phyloP scores from a whole-genome alignment of 805 yeast species.

The Saccharomycopsis fibuligera region DNA sequence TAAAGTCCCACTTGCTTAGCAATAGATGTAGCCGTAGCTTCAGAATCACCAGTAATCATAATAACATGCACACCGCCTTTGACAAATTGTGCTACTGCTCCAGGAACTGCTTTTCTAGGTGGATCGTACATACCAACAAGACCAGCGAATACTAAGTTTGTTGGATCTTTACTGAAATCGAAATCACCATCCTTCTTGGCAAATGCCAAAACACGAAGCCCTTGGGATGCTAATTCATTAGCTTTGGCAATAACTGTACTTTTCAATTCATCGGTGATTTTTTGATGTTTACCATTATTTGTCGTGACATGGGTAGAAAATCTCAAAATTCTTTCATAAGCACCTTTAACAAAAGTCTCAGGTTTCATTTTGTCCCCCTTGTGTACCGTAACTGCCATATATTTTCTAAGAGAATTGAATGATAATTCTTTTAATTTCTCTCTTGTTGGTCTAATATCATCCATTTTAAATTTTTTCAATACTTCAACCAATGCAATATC shows the following conservation, averaged over 20 bases:
- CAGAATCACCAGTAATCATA: constrained; percentile 96
- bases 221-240: constrained; percentile 65
- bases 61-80: constrained; percentile 96
- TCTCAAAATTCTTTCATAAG: constrained; percentile 67
- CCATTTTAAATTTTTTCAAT: constrained; percentile 60
- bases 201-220: constrained; percentile 79
- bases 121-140: constrained; percentile 96
- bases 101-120: constrained; percentile 81
- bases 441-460: constrained; percentile 58
- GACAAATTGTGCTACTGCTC: constrained; percentile 67
- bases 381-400: constrained; percentile 77
- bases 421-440: constrained; percentile 70
- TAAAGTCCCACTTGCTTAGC: constrained; percentile 91
- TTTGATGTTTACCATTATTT: not conserved
- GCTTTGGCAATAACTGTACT: constrained; percentile 51
- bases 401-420: constrained; percentile 77
- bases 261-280: constrained; percentile 22
- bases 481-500: constrained; percentile 86
- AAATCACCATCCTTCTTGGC: constrained; percentile 42
- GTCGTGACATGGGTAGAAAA: constrained; percentile 47
- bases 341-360: constrained; percentile 80
- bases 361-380: constrained; percentile 50
- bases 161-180: constrained; percentile 31
- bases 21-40: constrained; percentile 77
- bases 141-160: constrained; percentile 72